These are phyloP conservation scores for Podila epigama DNA, from an alignment of 192 early-diverging fungal species.

Conservation along the genomic window DNA sequence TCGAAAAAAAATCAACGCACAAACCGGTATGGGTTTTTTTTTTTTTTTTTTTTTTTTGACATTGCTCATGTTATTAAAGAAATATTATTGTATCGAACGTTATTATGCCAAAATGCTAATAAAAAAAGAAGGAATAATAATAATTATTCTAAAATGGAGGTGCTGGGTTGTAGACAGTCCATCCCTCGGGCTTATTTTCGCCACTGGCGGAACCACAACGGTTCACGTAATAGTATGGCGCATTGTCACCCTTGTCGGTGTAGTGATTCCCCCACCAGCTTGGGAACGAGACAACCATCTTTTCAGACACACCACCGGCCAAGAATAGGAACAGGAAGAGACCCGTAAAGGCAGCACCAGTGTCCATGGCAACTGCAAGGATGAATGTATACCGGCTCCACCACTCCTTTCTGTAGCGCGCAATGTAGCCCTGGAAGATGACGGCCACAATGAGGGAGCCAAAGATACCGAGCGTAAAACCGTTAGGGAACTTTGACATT, in stretches of 20 bases:
- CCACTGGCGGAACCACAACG: not conserved
- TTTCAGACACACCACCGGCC: slow-evolving; percentile 41
- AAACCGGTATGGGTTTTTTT: no score
- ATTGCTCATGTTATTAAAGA: no score
- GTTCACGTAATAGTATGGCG: not conserved
- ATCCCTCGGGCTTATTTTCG: not conserved
- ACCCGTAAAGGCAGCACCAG: slow-evolving; percentile 52
- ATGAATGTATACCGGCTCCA: slow-evolving; percentile 71
- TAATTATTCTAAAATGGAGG: no score
- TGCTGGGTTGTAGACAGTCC: not conserved
- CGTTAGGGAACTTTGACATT: slow-evolving; percentile 55
- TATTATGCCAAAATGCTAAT: no score
- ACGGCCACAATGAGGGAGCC: slow-evolving; percentile 21
- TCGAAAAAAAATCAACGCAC: no score
- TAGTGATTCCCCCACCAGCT: not conserved
- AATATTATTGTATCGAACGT: no score
- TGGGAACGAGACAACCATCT: not conserved
- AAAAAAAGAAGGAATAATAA: no score
- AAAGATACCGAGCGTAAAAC: slow-evolving; percentile 42
- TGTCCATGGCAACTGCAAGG: slow-evolving; percentile 65
- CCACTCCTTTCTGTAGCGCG: slow-evolving; percentile 53
- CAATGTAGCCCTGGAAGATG: slow-evolving; percentile 56
- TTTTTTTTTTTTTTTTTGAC: no score
- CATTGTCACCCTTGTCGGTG: not conserved
- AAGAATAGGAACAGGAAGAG: slow-evolving; percentile 55